Percentiles rank a stretch among this genome's conserved stretches.
Evolutionary conservation across 2,329 filamentous ascomycete species (phyloP).

Genomic region (Monilinia vaccinii-corymbosi): DNA sequence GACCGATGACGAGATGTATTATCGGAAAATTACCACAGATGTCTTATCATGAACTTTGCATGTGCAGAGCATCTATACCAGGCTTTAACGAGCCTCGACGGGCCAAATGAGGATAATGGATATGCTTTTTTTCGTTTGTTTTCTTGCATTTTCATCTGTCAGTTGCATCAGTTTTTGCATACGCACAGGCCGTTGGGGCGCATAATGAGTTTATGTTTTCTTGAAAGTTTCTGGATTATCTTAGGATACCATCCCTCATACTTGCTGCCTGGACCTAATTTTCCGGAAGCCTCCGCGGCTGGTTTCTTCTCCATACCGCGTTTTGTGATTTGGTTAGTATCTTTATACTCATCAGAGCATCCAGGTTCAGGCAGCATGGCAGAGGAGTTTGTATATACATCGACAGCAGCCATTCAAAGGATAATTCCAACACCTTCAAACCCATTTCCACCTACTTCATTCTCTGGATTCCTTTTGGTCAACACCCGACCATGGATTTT

Average conservation of each 20-base stretch:
- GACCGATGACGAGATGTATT: slow-evolving; percentile 16
- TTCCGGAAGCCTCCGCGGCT: slow-evolving; percentile 16
- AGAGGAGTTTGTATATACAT: slow-evolving; percentile 20
- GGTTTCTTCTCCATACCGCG: slow-evolving; percentile 11
- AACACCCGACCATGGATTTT: slow-evolving; percentile 10
- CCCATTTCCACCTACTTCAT: neutral
- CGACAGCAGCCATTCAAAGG: slow-evolving; percentile 14
- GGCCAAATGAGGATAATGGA: slow-evolving; percentile 17
- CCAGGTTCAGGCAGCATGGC: slow-evolving; percentile 21
- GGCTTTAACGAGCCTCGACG: slow-evolving; percentile 22
- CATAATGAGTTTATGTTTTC: slow-evolving; percentile 17
- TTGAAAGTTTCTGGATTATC: slow-evolving; percentile 15
- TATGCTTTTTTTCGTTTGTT: slow-evolving; percentile 18
- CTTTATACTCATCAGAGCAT: slow-evolving; percentile 15
- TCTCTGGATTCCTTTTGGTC: slow-evolving; percentile 7
- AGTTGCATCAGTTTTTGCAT: slow-evolving; percentile 29
- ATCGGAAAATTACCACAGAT: slow-evolving; percentile 14
- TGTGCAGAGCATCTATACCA: slow-evolving; percentile 19
- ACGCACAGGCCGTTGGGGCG: slow-evolving; percentile 26
- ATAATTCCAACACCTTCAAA: slow-evolving; percentile 12
- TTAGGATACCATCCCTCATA: slow-evolving; percentile 23
- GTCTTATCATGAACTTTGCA: slow-evolving; percentile 16
- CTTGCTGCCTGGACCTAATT: slow-evolving; percentile 28
- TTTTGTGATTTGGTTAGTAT: slow-evolving; percentile 19
- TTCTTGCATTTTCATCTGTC: slow-evolving; percentile 19